These are phyloP conservation scores for Anaeramoeba ignava DNA, from an alignment of 78 protist genomes.

Conservation along the genomic window DNA sequence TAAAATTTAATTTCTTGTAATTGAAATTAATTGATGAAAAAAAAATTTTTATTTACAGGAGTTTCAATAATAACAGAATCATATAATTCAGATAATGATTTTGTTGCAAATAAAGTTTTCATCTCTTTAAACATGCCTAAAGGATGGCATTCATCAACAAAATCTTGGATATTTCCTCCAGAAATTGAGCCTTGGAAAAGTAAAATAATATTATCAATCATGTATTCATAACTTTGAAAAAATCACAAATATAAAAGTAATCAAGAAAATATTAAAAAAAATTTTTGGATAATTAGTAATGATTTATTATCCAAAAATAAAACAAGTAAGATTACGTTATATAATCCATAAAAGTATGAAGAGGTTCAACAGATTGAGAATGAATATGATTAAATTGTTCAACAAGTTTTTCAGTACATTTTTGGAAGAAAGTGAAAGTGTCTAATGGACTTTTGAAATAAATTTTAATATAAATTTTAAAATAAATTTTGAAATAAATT, in stretches of 20 bases:
- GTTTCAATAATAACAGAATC: conserved; percentile 81
- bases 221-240: conserved; percentile 78
- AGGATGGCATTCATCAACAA: conserved; percentile 80
- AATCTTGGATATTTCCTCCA: conserved; percentile 65
- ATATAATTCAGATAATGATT: conserved; percentile 71
- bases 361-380: conserved; percentile 70
- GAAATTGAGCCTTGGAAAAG: conserved; percentile 81
- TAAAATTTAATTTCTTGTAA: not conserved
- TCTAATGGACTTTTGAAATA: not conserved
- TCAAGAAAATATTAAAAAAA: too few relatives aligned
- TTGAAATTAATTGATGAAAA: not conserved
- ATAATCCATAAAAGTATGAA: conserved; percentile 83
- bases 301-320: not conserved
- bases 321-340: conserved; percentile 54
- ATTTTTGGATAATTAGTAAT: too few relatives aligned
- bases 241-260: too few relatives aligned
- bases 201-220: conserved; percentile 93
- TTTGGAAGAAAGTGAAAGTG: conserved; percentile 23
- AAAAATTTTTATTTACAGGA: conserved; percentile 47
- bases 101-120: conserved; percentile 47
- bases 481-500: too few relatives aligned
- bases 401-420: conserved; percentile 43
- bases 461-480: too few relatives aligned
- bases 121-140: conserved; percentile 72
- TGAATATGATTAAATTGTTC: conserved; percentile 71